phyloP scores from a whole-genome alignment of 805 yeast species.

The Maudiozyma bulderi region DNA sequence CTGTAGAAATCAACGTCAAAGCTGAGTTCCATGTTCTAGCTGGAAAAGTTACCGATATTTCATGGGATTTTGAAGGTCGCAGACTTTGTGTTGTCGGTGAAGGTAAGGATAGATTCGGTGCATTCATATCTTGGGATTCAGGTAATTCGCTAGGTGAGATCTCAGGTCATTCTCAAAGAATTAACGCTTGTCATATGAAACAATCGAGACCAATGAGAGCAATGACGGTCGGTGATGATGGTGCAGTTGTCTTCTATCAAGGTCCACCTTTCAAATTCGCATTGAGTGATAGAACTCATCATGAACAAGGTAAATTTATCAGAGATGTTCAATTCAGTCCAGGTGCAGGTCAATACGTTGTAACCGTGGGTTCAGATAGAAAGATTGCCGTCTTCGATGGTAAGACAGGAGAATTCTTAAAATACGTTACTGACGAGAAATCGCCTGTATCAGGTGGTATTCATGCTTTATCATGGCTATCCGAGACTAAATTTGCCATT shows the following conservation, averaged over 20 bases:
- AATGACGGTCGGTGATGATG: slow-evolving; percentile 86
- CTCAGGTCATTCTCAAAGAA: slow-evolving; percentile 77
- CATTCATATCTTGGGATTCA: slow-evolving; percentile 84
- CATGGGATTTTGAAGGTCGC: slow-evolving; percentile 85
- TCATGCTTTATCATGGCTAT: slow-evolving; percentile 65
- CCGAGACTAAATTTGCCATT: slow-evolving; percentile 51
- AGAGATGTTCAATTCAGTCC: slow-evolving; percentile 77
- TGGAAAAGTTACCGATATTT: slow-evolving; percentile 72
- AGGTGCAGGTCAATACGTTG: slow-evolving; percentile 52
- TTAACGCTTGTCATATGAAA: slow-evolving; percentile 77
- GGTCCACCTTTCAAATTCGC: slow-evolving; percentile 94
- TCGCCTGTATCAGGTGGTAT: slow-evolving; percentile 66
- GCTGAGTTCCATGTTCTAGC: slow-evolving; percentile 72
- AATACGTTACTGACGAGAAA: slow-evolving; percentile 34
- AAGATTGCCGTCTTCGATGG: slow-evolving; percentile 75
- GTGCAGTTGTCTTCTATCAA: slow-evolving; percentile 67
- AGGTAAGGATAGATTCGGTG: slow-evolving; percentile 87
- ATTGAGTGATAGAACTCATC: slow-evolving; percentile 61
- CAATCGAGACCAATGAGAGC: slow-evolving; percentile 88
- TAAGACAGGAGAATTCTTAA: slow-evolving; percentile 64
- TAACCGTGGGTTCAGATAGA: slow-evolving; percentile 81
- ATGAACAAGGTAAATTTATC: slow-evolving; percentile 54
- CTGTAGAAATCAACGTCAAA: slow-evolving; percentile 44
- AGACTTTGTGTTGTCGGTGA: slow-evolving; percentile 91
- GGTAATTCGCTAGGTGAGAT: slow-evolving; percentile 97